Evolutionary conservation across 768 basidiomycete species (phyloP).

Genomic region (Naganishia kalamii): DNA sequence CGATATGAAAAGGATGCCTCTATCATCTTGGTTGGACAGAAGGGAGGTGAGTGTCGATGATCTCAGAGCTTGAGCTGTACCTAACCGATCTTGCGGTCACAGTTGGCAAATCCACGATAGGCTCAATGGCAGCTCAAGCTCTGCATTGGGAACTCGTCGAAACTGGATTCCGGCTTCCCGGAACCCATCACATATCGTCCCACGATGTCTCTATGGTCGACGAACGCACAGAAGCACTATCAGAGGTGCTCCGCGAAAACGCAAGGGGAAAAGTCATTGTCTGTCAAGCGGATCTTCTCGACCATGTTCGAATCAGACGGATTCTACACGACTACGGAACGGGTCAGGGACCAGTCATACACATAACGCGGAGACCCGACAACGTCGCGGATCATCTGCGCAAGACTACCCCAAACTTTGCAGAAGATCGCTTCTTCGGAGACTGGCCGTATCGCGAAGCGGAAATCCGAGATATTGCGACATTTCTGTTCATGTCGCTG

Average conservation of each 20-base stretch:
- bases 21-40: slow-evolving; percentile 19
- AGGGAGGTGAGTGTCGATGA: slow-evolving; percentile 13
- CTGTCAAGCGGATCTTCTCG: slow-evolving; percentile 8
- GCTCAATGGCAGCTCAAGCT: slow-evolving; percentile 18
- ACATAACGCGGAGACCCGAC: slow-evolving; percentile 13
- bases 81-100: not conserved
- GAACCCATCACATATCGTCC: not conserved
- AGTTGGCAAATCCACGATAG: slow-evolving; percentile 24
- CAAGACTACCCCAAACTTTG: not conserved
- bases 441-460: slow-evolving; percentile 14
- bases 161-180: not conserved
- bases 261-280: slow-evolving; percentile 19
- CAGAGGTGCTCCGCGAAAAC: slow-evolving; percentile 1
- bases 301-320: not conserved
- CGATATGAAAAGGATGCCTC: slow-evolving; percentile 17
- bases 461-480: slow-evolving; percentile 1
- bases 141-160: slow-evolving; percentile 20
- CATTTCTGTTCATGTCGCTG: slow-evolving; percentile 10
- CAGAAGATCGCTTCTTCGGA: not conserved
- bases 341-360: slow-evolving; percentile 19
- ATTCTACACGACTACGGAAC: slow-evolving; percentile 9
- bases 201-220: not conserved
- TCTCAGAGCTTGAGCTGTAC: not conserved
- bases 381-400: not conserved
- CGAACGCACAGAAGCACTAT: not conserved